Evolutionary conservation across 306 rosid species (phyloP), one percentile per base, ranked within the genome.

Genomic region (Citrullus mucosospermus): DNA sequence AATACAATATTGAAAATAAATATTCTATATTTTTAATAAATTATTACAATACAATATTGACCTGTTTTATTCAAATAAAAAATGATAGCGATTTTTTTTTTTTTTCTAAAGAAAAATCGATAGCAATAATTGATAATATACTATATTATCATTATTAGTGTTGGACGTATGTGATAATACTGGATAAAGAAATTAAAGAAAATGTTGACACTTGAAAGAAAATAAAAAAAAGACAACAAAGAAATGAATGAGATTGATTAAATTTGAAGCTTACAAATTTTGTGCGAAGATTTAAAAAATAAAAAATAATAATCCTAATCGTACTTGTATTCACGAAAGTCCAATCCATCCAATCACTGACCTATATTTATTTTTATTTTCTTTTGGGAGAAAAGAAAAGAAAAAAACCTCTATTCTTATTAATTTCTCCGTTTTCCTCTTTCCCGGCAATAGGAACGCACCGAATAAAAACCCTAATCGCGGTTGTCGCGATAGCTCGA

Each of bases 391-490:
- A 25, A 9, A 14, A 48, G 3, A 48, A 48, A 14, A 16, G n/a
- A 5, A 5, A 53, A 51, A 51, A 16, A 54, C 32, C 69, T 15
- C 3, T 28, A 20, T 51, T 16, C 32, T 17, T 11, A 74, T 74
- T 74, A 17, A 74, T 53, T 74, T 17, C 4, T 51, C 62, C 2
- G 62, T 73, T 16, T 51, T 28, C 61, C 60, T 30, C 60, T 48
- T 53, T 53, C 62, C 78, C 78, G 78, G 78, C 62, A 53, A 2
- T 46, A 28, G 2, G 43, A 28, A 30, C 78, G 48, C 78, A 30
- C 78, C 62, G 62, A 30, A 53, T 51, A 74, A 72, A 25, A 53
- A 74, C 78, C 78, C 78, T 74, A 74, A 74, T 74, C 62, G 61
- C 78, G 16, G 9, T 16, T 50, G 28, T 53, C 17, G 44, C 44